A percentile compares a stretch with the other conserved stretches of the same genome.
phyloP scores from a whole-genome alignment of 2,329 filamentous ascomycete genomes.

The Neurospora sp. region DNA sequence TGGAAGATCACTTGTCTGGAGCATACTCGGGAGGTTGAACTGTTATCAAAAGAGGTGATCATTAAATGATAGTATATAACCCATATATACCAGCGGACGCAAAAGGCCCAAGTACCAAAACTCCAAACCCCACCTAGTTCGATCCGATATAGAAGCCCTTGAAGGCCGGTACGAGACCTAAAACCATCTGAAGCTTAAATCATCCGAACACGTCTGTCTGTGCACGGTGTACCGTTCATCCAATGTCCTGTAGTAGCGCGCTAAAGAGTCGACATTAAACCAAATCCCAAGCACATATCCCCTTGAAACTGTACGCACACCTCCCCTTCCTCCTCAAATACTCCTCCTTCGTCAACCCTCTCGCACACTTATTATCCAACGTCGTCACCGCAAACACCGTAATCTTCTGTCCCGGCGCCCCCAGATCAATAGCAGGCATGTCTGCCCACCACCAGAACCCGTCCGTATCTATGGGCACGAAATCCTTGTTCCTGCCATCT shows the following conservation, averaged over 20 bases:
- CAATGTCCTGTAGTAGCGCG: neutral
- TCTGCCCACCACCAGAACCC: slow-evolving; percentile 77
- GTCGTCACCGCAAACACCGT: slow-evolving; percentile 49
- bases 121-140: neutral
- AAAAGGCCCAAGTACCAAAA: neutral
- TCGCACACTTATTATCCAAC: slow-evolving; percentile 34
- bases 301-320: slow-evolving; percentile 34
- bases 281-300: slow-evolving; percentile 39
- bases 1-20: neutral
- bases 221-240: neutral
- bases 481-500: slow-evolving; percentile 58
- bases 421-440: slow-evolving; percentile 54
- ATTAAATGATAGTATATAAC: neutral
- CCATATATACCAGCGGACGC: neutral
- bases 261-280: slow-evolving; percentile 17
- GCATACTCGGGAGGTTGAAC: neutral
- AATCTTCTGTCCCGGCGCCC: slow-evolving; percentile 58
- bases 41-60: neutral
- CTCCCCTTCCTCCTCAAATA: slow-evolving; percentile 33
- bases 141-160: neutral
- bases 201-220: neutral
- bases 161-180: neutral
- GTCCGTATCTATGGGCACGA: slow-evolving; percentile 64
- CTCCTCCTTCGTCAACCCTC: slow-evolving; percentile 39
- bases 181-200: neutral